These are phyloP conservation scores for Akanthomyces dipterigenus DNA, from an alignment of 2,329 filamentous ascomycete genomes.

Conservation along the genomic window DNA sequence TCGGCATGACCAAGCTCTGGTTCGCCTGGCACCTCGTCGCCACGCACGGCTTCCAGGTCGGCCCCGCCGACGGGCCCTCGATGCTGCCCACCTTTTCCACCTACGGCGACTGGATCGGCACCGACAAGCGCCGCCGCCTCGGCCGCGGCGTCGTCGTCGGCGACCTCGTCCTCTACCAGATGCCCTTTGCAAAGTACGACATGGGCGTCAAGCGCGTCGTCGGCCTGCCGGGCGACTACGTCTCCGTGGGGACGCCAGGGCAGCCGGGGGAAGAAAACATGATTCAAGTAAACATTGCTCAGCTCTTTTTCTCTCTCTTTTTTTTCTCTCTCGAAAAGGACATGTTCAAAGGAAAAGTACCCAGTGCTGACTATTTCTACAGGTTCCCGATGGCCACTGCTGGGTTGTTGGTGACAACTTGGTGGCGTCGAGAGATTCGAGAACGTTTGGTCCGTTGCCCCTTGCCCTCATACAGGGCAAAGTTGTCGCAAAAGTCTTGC, in stretches of 20 bases:
- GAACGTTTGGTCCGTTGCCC: conserved; percentile 79
- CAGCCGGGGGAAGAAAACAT: conserved; percentile 41
- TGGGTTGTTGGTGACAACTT: conserved; percentile 89
- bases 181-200: conserved; percentile 58
- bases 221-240: conserved; percentile 71
- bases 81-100: conserved; percentile 82
- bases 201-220: conserved; percentile 72
- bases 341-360: neutral
- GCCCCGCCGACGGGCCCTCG: conserved; percentile 62
- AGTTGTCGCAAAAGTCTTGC: conserved; percentile 58
- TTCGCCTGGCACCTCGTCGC: conserved; percentile 29
- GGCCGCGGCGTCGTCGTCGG: conserved; percentile 66
- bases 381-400: conserved; percentile 89
- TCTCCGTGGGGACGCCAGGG: conserved; percentile 57
- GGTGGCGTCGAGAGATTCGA: conserved; percentile 75
- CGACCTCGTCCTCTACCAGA: conserved; percentile 73
- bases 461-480: conserved; percentile 80
- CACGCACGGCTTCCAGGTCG: conserved; percentile 56
- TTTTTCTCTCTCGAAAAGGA: too few species aligned
- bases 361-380: conserved; percentile 2
- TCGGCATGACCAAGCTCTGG: neutral
- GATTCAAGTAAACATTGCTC: conserved; percentile 53
- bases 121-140: conserved; percentile 59
- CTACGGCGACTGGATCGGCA: conserved; percentile 60
- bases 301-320: neutral